phyloP scores from a whole-genome alignment of 2,329 filamentous ascomycete species.

The Samsoniella hepiali region DNA sequence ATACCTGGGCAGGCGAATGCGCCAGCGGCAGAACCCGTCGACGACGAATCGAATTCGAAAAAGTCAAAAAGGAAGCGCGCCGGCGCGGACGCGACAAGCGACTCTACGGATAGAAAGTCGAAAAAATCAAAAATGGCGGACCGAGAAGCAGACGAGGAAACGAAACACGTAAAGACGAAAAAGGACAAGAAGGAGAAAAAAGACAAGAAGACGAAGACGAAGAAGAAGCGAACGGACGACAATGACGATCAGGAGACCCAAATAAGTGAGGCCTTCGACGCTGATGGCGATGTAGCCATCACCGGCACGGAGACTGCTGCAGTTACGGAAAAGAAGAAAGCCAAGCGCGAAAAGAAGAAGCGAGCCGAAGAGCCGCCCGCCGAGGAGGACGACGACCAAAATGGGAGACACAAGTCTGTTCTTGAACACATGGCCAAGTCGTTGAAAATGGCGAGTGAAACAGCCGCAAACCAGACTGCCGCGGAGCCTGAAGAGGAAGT shows the following conservation, averaged over 20 bases:
- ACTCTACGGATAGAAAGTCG: slow-evolving; percentile 27
- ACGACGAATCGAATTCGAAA: slow-evolving; percentile 27
- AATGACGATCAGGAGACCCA: background rate
- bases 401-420: slow-evolving; percentile 46
- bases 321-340: slow-evolving; percentile 17
- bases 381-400: slow-evolving; percentile 28
- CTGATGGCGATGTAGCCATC: slow-evolving; percentile 4
- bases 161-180: slow-evolving; percentile 31
- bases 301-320: background rate
- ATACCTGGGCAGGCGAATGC: slow-evolving; percentile 29
- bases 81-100: slow-evolving; percentile 27
- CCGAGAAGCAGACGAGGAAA: slow-evolving; percentile 13
- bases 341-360: slow-evolving; percentile 34
- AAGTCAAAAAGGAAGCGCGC: slow-evolving; percentile 38
- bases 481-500: slow-evolving; percentile 32
- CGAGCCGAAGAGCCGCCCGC: slow-evolving; percentile 25
- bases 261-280: background rate
- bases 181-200: slow-evolving; percentile 24
- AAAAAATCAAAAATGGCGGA: slow-evolving; percentile 26
- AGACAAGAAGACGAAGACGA: slow-evolving; percentile 20
- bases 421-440: slow-evolving; percentile 56
- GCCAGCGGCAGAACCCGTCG: slow-evolving; percentile 24
- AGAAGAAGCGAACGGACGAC: slow-evolving; percentile 15
- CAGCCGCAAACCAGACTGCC: slow-evolving; percentile 33
- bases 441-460: slow-evolving; percentile 45